Percentiles rank a stretch among this genome's conserved stretches.
Evolutionary conservation across 2,329 filamentous ascomycete species (phyloP).

Genomic region (Ophiostoma quercus): DNA sequence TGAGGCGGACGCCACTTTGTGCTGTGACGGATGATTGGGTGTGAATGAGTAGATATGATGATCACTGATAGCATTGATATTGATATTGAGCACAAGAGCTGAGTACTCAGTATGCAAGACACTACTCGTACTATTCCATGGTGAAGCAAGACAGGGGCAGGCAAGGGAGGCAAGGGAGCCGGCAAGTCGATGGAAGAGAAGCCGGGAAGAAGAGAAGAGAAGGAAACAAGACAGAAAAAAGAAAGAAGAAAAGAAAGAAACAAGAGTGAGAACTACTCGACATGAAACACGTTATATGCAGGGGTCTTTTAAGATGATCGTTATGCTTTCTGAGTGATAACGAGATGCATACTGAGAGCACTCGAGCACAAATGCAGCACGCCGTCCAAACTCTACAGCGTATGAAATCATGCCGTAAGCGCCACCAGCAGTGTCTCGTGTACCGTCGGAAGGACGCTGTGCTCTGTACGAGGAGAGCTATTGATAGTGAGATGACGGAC

Average conservation of each 20-base stretch:
- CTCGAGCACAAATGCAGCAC: too few relatives aligned
- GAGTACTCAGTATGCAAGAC: not conserved
- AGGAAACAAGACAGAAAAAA: not conserved
- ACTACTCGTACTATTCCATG: not conserved
- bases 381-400: not conserved
- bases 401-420: not conserved
- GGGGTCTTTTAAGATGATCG: not conserved
- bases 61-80: not conserved
- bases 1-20: not conserved
- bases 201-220: not conserved
- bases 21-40: not conserved
- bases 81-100: not conserved
- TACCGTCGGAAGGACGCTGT: not conserved
- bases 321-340: too few relatives aligned
- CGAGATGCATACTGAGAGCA: too few relatives aligned
- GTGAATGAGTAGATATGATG: not conserved
- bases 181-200: not conserved
- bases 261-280: not conserved
- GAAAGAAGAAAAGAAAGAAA: not conserved
- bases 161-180: not conserved
- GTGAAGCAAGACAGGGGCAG: not conserved
- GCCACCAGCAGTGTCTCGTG: not conserved
- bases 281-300: constrained; percentile 9
- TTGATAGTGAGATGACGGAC: not conserved
- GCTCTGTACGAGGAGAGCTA: not conserved